A percentile compares a stretch with the other conserved stretches of the same genome.
Evolutionary conservation across 768 basidiomycete species (phyloP).

Genomic region (Podaxis carcinomalis): DNA sequence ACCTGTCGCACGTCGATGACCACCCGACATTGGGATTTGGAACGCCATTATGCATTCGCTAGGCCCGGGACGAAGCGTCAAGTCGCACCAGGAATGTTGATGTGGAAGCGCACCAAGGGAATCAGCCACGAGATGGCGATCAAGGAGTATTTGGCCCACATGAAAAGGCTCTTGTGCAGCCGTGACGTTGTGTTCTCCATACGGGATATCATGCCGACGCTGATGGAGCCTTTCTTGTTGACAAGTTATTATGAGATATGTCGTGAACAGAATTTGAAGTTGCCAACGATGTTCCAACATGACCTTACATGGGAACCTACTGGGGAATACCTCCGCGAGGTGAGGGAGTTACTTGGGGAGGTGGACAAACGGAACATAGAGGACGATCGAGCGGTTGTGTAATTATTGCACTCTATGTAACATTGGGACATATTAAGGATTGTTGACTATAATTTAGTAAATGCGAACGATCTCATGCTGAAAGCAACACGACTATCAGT

Average conservation of each 20-base stretch:
- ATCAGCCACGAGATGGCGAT: slow-evolving; percentile 1
- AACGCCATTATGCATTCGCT: not conserved
- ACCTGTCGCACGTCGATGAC: slow-evolving; percentile 11
- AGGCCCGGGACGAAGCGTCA: slow-evolving; percentile 13
- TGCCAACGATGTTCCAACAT: slow-evolving; percentile 20
- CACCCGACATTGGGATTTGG: not conserved
- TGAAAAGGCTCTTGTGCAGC: slow-evolving; percentile 16
- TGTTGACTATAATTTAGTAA: too few relatives aligned
- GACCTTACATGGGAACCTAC: slow-evolving; percentile 18
- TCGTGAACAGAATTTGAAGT: slow-evolving; percentile 15
- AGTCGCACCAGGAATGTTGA: slow-evolving; percentile 18
- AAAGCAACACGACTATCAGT: too few relatives aligned
- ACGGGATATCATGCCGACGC: slow-evolving; percentile 16
- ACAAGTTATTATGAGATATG: slow-evolving; percentile 21
- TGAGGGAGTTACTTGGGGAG: slow-evolving; percentile 12
- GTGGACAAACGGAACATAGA: not conserved
- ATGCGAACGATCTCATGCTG: too few relatives aligned
- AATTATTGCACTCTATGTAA: too few relatives aligned
- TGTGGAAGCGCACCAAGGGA: slow-evolving; percentile 14
- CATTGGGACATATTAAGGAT: too few relatives aligned
- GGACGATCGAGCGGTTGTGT: too few relatives aligned
- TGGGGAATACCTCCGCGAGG: slow-evolving; percentile 12
- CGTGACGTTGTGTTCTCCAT: slow-evolving; percentile 16
- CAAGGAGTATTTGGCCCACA: slow-evolving; percentile 17
- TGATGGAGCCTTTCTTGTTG: slow-evolving; percentile 20